These are phyloP conservation scores for Claviceps pusilla DNA, from an alignment of 2,329 filamentous ascomycete genomes.

Conservation along the genomic window DNA sequence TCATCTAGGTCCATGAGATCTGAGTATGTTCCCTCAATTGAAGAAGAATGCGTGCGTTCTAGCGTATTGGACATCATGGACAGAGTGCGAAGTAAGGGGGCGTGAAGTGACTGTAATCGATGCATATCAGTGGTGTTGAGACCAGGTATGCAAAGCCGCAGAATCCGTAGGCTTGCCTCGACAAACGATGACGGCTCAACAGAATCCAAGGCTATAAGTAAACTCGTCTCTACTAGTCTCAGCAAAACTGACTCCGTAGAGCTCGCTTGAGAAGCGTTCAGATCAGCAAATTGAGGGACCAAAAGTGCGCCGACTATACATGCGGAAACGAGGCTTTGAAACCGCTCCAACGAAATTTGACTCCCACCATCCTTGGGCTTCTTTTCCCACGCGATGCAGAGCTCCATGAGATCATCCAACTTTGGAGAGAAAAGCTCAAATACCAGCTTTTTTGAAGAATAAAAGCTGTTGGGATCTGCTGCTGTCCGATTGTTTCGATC, in stretches of 20 bases:
- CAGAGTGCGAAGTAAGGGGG: constrained; percentile 29
- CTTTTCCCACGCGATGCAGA: constrained; percentile 33
- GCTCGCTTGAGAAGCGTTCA: constrained; percentile 32
- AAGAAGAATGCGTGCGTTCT: constrained; percentile 10
- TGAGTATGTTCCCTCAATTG: constrained; percentile 19
- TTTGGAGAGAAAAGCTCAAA: constrained; percentile 40
- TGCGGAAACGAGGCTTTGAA: constrained; percentile 36
- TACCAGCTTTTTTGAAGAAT: constrained; percentile 33
- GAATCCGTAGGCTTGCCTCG: constrained; percentile 29
- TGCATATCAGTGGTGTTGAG: constrained; percentile 24
- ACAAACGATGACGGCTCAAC: constrained; percentile 31
- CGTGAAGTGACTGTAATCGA: constrained; percentile 22
- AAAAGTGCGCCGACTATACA: constrained; percentile 31
- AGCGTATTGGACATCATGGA: constrained; percentile 21
- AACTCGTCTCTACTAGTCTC: constrained; percentile 24
- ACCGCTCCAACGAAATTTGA: constrained; percentile 36
- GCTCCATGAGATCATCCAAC: constrained; percentile 30
- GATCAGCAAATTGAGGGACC: constrained; percentile 30
- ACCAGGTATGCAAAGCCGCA: constrained; percentile 32
- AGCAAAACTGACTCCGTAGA: constrained; percentile 31
- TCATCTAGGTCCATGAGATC: constrained; percentile 55
- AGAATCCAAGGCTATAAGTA: constrained; percentile 26
- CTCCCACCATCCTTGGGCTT: constrained; percentile 28
- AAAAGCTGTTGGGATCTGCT: constrained; percentile 18
- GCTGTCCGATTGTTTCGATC: constrained; percentile 10